Percentiles rank a stretch among this genome's conserved stretches.
phyloP scores from a whole-genome alignment of 495 filamentous ascomycete species.

The Xylaria longipes region DNA sequence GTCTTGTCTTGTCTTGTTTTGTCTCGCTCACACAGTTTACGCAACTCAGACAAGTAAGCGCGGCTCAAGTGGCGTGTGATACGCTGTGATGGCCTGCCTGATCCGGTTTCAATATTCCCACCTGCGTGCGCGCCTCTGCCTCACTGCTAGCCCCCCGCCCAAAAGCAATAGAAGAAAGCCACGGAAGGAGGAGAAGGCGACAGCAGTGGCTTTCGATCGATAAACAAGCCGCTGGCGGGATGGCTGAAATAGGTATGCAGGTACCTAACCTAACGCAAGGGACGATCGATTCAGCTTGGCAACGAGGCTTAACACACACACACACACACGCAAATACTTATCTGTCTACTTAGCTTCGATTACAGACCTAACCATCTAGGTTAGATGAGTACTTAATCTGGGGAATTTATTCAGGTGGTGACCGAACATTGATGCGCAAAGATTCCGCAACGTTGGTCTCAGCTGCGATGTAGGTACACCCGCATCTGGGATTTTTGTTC shows the following conservation, averaged over 20 bases:
- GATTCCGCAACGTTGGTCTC: not conserved
- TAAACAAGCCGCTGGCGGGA: not conserved
- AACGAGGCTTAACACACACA: not conserved
- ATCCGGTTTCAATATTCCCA: not conserved
- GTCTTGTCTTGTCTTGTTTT: not conserved
- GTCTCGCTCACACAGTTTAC: too few species aligned
- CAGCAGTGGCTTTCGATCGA: not conserved
- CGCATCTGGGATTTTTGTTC: not conserved
- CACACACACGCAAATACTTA: not conserved
- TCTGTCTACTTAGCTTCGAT: not conserved
- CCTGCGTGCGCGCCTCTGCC: not conserved
- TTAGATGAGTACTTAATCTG: not conserved
- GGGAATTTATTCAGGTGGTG: too few species aligned
- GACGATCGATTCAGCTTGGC: not conserved
- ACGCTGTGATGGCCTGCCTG: not conserved
- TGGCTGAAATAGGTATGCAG: not conserved
- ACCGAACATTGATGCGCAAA: not conserved
- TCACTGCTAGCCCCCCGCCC: too few species aligned
- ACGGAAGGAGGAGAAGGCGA: not conserved
- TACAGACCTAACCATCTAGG: not conserved
- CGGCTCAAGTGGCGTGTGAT: slow-evolving; percentile 6
- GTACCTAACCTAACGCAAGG: not conserved
- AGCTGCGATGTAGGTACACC: not conserved
- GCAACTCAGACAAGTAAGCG: not conserved
- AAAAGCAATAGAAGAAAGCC: not conserved